These are phyloP conservation scores for Rhodotorula kratochvilovae DNA, from an alignment of 768 basidiomycete species.

Conservation along the genomic window DNA sequence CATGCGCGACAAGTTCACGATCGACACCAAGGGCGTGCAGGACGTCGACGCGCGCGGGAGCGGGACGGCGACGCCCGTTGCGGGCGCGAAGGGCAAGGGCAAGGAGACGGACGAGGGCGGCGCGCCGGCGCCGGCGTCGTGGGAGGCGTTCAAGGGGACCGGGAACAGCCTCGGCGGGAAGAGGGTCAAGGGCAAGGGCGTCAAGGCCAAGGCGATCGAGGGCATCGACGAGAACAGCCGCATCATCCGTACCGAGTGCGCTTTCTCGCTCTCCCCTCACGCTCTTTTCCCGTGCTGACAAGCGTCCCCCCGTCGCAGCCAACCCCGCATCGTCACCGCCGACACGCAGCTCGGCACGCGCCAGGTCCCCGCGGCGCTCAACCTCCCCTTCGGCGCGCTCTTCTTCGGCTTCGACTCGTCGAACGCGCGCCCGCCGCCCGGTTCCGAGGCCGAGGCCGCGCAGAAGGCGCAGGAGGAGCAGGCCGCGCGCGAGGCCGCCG, in stretches of 20 bases:
- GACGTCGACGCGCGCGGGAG: constrained; percentile 31
- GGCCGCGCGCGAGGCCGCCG: constrained; percentile 10
- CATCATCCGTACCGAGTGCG: constrained; percentile 86
- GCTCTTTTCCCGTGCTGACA: not conserved
- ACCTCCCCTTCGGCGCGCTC: constrained; percentile 84
- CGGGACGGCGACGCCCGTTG: constrained; percentile 60
- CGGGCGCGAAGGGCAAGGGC: constrained; percentile 64
- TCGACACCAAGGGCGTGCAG: constrained; percentile 56
- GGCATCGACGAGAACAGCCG: constrained; percentile 73
- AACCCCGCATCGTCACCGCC: constrained; percentile 77
- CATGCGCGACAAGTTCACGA: constrained; percentile 95
- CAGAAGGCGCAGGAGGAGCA: constrained; percentile 33
- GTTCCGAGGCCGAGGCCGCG: constrained; percentile 41
- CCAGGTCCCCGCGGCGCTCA: constrained; percentile 82
- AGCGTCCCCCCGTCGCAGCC: constrained; percentile 52
- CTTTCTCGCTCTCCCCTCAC: constrained; percentile 27
- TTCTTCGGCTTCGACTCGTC: constrained; percentile 93
- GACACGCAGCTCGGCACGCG: constrained; percentile 65
- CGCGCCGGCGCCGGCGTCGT: constrained; percentile 13
- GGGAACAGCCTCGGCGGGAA: constrained; percentile 86
- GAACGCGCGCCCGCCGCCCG: constrained; percentile 49
- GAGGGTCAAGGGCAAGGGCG: constrained; percentile 91
- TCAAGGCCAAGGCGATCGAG: constrained; percentile 75
- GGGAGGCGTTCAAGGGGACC: constrained; percentile 88
- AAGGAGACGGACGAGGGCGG: constrained; percentile 28